phyloP scores from a whole-genome alignment of 2,329 filamentous ascomycete species.

The Monilinia laxa region DNA sequence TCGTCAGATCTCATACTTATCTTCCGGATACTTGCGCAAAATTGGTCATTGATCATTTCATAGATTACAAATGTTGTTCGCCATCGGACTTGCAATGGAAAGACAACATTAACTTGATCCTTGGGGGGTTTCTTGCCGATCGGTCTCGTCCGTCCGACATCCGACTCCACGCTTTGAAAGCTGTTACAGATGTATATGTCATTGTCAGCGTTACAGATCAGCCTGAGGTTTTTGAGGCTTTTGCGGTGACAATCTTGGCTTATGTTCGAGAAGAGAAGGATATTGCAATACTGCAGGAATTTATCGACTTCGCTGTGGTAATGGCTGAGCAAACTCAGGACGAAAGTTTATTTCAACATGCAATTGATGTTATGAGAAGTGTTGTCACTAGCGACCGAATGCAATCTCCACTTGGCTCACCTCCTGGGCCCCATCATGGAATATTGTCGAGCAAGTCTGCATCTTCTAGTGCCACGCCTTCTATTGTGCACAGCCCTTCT shows the following conservation, averaged over 20 bases:
- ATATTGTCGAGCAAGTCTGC: conserved; percentile 29
- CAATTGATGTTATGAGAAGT: conserved; percentile 53
- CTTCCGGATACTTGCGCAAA: conserved; percentile 64
- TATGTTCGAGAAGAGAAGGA: conserved; percentile 64
- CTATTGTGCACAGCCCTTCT: conserved; percentile 52
- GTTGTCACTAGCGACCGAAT: conserved; percentile 51
- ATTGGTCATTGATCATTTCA: conserved; percentile 65
- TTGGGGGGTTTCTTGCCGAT: conserved; percentile 64
- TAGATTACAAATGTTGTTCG: conserved; percentile 67
- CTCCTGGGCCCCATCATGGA: conserved; percentile 35
- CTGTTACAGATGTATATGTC: conserved; percentile 52
- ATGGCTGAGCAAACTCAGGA: conserved; percentile 59
- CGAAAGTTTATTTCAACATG: conserved; percentile 57
- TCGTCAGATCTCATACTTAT: conserved; percentile 59
- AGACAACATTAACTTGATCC: conserved; percentile 58
- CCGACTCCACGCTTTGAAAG: conserved; percentile 60
- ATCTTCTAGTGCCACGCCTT: conserved; percentile 24
- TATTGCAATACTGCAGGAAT: conserved; percentile 60
- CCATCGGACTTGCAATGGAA: conserved; percentile 71
- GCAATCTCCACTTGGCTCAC: conserved; percentile 44
- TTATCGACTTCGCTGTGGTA: conserved; percentile 63
- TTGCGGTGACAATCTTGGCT: conserved; percentile 61
- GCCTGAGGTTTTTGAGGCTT: conserved; percentile 54
- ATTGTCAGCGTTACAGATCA: conserved; percentile 53
- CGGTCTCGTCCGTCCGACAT: conserved; percentile 59